Evolutionary conservation across 2,329 filamentous ascomycete species (phyloP), one percentile per base, ranked within the genome.

Genomic region (Botryotinia calthae): DNA sequence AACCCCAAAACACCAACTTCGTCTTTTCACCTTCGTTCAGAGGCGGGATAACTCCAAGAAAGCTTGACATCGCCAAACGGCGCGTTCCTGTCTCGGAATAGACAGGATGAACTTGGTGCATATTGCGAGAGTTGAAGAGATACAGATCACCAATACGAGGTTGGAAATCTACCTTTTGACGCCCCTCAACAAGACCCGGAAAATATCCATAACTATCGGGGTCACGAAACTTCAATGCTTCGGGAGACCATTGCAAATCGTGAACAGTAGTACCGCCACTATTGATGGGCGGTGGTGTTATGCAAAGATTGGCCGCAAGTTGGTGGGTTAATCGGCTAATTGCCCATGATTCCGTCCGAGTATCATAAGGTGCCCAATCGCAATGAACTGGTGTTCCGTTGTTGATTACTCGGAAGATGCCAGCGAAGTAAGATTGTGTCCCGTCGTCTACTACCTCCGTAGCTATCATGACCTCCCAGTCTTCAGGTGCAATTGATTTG

Each of bases 331-430:
- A 67, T 58, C 54, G 62, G 28, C 64, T 70, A 44, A 73, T 70
- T 6, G 71, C 51, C 73, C 65, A 74, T 18, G 69, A 61, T 54
- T 77, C 51, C 62, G 76, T 73, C 10, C 72, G 63, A 25, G 72
- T 72, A 18, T 79, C 25, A 71, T 71, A 48, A 68, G 70, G 40
- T n/a, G 72, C 59, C 76, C 75, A 73, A 54, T 77, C 48, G 73
- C 74, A 67, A 79, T 82, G 71, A 78, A 82, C 67, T 62, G 37
- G 81, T 81, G 48, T 79, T 77, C 25, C 82, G 80, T 81, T 76
- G 80, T 61, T 74, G 81, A n/a, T 74, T 81, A 28, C 76, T 81
- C 22, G 44, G 20, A 64, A 65, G 25, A 74, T 91, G 51, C 89
- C 89, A 67, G 6, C 64, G 28, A 67, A 67, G 34, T 67, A 67